Base-by-base conservation (phyloP, 352 stramenopile genomes). In the Pythium guiyangense region DNA sequence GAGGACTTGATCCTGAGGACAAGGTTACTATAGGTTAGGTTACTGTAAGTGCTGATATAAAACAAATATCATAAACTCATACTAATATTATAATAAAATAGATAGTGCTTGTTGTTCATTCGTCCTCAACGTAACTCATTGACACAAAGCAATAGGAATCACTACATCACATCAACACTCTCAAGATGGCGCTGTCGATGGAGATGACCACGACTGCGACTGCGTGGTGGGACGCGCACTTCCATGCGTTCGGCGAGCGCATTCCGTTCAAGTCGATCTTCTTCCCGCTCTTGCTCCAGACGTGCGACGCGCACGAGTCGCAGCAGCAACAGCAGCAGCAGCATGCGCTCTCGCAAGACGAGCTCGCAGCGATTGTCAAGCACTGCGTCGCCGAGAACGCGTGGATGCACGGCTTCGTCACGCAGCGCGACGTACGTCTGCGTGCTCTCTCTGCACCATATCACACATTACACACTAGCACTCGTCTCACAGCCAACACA, bases 351-450 rank as follows among this genome's bases (percentile, higher is more conserved):
- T 90, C 79, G 42, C 54, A 71, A 54, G 79, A 86, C 51, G 77
- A 87, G 64, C 64, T 88, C 37, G 69, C 71, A 29, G 64, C 86
- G 35, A 52, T 90, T 34, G 63, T 70, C 46, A 76, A 81, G 54
- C 83, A 73, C 49, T 84, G 73, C 62, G 52, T 90, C 49, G 74
- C 66, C 47, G 53, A 73, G 37, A 54, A 63, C 50, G 72, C 73
- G 25, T 71, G 73, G 67, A 56, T 67, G 49, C 66, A 64, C 51
- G 74, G 77, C 47, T 57, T 66, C 43, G 74, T 87, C 47, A 69
- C 70, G 6, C 71, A 65, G 52, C 62, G 70, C 40, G 73, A 86
- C 31, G 79, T 86, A 47, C 47, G 57, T 52, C 18, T 39, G 2
- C 49, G 26, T 58, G 48, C 55, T 34, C 29, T 34, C 5, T 39